Evolutionary conservation across 495 filamentous ascomycete species (phyloP), one percentile per base, ranked within the genome.

Genomic region (Xylaria venustula): DNA sequence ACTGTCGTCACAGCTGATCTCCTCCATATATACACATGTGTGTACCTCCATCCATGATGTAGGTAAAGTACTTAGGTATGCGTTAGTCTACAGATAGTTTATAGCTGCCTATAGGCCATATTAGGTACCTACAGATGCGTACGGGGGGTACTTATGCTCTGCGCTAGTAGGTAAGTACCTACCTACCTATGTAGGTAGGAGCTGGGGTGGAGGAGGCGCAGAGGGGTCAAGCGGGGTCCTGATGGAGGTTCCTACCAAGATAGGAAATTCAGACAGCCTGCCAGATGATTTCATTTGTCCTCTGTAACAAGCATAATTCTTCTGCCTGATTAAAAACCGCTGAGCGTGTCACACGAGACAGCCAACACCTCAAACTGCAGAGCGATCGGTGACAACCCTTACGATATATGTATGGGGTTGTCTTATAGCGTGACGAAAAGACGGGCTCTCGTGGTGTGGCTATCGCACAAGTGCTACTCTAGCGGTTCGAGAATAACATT

Each of bases 271-370:
- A 7, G 37, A 15, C 14, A 40, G 46, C 25, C 57, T 57, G n/a
- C 51, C 44, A 44, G 61, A 69, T 66, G 64, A 69, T 59, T 63
- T 66, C 63, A 66, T 61, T 63, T 34, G 55, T 57, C 52, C 46
- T 62, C 32, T 19, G 46, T 59, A 58, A 26, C 25, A 49, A 47
- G 25, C 7, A 51, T 30, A 51, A 51, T 4, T 3, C 46, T 19
- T 32, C 30, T n/a, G n/a, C n/a, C n/a, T n/a, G n/a, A 11, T 34
- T 5, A 34, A 11, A 11, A 34, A 5, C 30, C 30, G 5, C 30
- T 3, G 37, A 12, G 37, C 37, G 15, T 45, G 40, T 45, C 53
- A 55, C 25, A 44, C 40, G 40, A n/a, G 15, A 26, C 7, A 44
- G 15, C 37, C 8, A 32, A 30, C 36, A 54, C 34, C 23, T 54